Evolutionary conservation across 1,284 basidiomycete species (phyloP).

Genomic region (Ceratobasidium sp.): DNA sequence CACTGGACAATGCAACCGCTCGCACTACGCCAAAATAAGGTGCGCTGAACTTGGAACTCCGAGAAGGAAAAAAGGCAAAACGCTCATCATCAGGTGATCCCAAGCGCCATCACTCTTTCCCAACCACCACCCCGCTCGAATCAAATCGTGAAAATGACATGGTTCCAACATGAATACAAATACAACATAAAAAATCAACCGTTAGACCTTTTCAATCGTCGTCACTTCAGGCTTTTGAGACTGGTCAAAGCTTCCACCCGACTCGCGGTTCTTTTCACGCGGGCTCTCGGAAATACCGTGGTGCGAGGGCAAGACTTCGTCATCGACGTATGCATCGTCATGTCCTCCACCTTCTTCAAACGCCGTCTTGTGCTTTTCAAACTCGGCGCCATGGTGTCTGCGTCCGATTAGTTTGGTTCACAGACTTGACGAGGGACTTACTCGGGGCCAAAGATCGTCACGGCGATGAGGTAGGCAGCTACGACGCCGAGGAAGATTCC

Average conservation of each 20-base stretch:
- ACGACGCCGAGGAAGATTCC: constrained; percentile 81
- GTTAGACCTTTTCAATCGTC: constrained; percentile 22
- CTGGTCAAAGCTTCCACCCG: constrained; percentile 22
- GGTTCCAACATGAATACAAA: not conserved
- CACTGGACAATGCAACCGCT: no score
- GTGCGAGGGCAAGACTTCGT: constrained; percentile 10
- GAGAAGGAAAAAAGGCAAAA: no score
- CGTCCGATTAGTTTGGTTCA: constrained; percentile 40
- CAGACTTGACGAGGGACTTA: constrained; percentile 50
- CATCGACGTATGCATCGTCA: constrained; percentile 49
- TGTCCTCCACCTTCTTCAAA: constrained; percentile 73
- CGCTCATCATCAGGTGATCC: no score
- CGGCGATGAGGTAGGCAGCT: constrained; percentile 47
- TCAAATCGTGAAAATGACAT: not conserved
- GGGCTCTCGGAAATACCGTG: constrained; percentile 11
- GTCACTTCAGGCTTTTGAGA: constrained; percentile 5
- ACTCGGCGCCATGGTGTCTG: constrained; percentile 80
- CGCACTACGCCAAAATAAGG: no score
- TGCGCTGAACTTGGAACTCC: no score
- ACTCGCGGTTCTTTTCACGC: constrained; percentile 1
- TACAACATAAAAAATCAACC: not conserved
- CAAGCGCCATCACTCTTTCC: no score
- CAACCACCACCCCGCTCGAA: no score
- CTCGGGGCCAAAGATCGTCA: constrained; percentile 69
- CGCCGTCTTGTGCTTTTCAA: constrained; percentile 81